These are phyloP conservation scores for Artemisia annua DNA, from an alignment of 129 eudicot species.

Conservation along the genomic window DNA sequence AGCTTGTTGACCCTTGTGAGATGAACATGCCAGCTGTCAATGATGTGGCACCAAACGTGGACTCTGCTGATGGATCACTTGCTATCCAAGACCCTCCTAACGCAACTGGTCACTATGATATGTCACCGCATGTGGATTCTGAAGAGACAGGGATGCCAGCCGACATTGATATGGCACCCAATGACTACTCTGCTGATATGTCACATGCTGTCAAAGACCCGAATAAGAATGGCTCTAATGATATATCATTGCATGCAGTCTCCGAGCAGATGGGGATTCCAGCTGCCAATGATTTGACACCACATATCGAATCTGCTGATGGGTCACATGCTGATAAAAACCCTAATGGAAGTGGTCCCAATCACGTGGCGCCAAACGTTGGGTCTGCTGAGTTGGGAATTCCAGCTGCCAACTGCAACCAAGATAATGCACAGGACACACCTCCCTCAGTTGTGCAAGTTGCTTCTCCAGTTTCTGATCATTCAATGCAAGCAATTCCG, in stretches of 20 bases:
- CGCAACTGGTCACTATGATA: background rate
- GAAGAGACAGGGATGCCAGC: slow-evolving; percentile 14
- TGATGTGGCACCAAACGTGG: background rate
- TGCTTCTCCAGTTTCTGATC: slow-evolving; percentile 22
- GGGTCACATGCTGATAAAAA: slow-evolving; percentile 15
- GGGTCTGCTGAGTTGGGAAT: background rate
- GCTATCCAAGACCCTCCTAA: background rate
- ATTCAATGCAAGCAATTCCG: slow-evolving; percentile 8
- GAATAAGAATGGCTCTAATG: background rate
- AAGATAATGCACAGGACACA: slow-evolving; percentile 21
- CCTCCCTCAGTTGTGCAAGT: background rate
- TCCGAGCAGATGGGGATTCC: slow-evolving; percentile 2
- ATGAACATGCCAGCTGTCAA: slow-evolving; percentile 11
- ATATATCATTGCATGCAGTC: background rate
- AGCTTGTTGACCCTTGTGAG: background rate
- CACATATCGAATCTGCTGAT: background rate
- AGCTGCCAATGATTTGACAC: slow-evolving; percentile 2
- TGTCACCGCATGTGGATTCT: background rate
- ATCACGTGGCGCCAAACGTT: background rate
- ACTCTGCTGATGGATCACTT: background rate
- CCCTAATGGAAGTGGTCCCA: background rate
- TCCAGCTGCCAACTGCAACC: slow-evolving; percentile 14
- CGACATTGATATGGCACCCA: background rate
- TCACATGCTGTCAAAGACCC: background rate
- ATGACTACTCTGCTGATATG: too few species aligned